Percentiles rank a stretch among this genome's conserved stretches.
These are phyloP conservation scores for Ballota nigra DNA, from an alignment of 257 asterid species.

Conservation along the genomic window DNA sequence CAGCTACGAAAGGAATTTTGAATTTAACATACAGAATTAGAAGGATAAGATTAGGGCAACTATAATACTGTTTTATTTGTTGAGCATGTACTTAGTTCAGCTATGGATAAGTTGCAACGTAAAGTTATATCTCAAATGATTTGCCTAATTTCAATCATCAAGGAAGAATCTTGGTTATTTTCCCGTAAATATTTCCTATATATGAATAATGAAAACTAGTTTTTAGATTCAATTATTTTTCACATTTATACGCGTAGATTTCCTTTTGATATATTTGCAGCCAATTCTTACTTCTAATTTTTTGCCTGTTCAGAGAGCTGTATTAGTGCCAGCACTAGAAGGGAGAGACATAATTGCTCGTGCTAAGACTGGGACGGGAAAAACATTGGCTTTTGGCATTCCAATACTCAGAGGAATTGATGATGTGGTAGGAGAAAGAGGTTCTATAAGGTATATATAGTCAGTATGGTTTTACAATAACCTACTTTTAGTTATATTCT, in stretches of 20 bases:
- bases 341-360: slow-evolving; percentile 95
- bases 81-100: neutral
- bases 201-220: neutral
- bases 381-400: slow-evolving; percentile 98
- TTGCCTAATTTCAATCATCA: neutral
- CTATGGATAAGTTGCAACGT: neutral
- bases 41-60: neutral
- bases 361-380: slow-evolving; percentile 99
- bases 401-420: slow-evolving; percentile 76
- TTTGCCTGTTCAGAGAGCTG: slow-evolving; percentile 68
- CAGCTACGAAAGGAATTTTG: neutral
- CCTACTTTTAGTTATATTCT: neutral
- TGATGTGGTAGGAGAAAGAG: slow-evolving; percentile 51
- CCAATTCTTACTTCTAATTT: neutral
- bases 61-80: neutral
- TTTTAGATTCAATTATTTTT: neutral
- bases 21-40: neutral
- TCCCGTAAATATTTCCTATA: neutral
- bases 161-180: neutral
- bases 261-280: neutral
- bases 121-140: neutral
- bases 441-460: slow-evolving; percentile 54
- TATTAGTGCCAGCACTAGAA: slow-evolving; percentile 80
- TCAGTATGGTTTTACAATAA: neutral
- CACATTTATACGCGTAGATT: neutral